phyloP scores from a whole-genome alignment of 2,329 filamentous ascomycete species.

The Leptographium galeiforme region DNA sequence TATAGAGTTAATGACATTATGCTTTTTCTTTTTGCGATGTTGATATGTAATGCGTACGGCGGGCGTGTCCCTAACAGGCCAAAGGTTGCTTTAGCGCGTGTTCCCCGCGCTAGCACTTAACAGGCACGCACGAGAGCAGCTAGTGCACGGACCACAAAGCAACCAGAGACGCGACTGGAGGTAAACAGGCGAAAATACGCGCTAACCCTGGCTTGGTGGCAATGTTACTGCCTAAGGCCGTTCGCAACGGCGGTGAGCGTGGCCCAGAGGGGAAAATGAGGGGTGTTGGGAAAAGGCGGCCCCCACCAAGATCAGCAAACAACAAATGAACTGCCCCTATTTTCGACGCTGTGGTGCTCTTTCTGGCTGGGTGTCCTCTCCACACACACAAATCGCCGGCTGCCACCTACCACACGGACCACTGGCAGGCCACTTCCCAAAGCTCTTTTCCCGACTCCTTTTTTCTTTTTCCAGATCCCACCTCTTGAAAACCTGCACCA shows the following conservation, averaged over 20 bases:
- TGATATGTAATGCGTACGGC: not conserved
- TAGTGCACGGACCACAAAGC: conserved; percentile 7
- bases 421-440: not conserved
- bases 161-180: conserved; percentile 5
- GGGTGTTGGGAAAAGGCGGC: not conserved
- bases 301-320: conserved; percentile 4
- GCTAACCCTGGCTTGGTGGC: conserved; percentile 5
- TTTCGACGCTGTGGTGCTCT: not conserved
- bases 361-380: not conserved
- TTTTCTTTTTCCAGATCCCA: conserved; percentile 2
- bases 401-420: not conserved
- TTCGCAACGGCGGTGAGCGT: not conserved
- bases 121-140: conserved; percentile 3
- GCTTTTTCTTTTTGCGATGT: not conserved
- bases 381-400: not conserved
- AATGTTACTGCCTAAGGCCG: conserved; percentile 9
- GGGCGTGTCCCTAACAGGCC: not conserved
- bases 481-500: not conserved
- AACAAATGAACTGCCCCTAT: conserved; percentile 1
- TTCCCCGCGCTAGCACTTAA: conserved; percentile 8
- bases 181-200: conserved; percentile 5
- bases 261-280: not conserved
- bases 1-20: conserved; percentile 10
- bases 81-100: not conserved
- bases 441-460: conserved; percentile 3